Evolutionary conservation across 768 basidiomycete species (phyloP).

Genomic region (Collybia sp.): DNA sequence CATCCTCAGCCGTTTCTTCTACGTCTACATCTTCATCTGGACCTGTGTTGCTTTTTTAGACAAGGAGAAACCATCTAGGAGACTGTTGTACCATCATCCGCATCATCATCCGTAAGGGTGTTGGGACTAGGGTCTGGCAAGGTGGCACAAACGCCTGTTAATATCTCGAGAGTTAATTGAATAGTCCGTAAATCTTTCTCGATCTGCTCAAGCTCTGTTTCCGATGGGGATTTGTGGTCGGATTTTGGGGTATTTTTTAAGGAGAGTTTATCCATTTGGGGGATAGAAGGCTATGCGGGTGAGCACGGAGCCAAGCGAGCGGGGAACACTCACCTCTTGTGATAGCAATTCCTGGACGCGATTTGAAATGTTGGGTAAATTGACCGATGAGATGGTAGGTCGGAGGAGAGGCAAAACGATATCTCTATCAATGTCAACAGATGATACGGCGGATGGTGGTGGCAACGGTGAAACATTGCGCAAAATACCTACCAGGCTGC

Average conservation of each 20-base stretch:
- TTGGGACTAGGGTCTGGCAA: constrained; percentile 69
- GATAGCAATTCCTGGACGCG: constrained; percentile 47
- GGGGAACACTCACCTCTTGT: constrained; percentile 36
- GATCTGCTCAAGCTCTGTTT: constrained; percentile 67
- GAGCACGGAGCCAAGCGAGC: not conserved
- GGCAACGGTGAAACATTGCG: constrained; percentile 76
- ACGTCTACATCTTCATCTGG: constrained; percentile 30
- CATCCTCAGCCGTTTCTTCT: constrained; percentile 27
- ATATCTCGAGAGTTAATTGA: constrained; percentile 80
- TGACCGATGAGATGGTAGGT: constrained; percentile 58
- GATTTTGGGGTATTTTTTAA: constrained; percentile 65
- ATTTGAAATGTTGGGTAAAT: constrained; percentile 45
- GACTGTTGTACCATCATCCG: constrained; percentile 9
- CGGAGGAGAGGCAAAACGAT: constrained; percentile 67
- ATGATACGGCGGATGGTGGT: constrained; percentile 55
- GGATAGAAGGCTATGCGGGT: constrained; percentile 10
- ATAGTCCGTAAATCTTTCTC: constrained; percentile 71
- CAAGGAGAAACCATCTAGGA: too few relatives aligned
- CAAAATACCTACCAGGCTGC: constrained; percentile 51
- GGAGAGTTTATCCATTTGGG: constrained; percentile 50
- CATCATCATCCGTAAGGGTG: constrained; percentile 31
- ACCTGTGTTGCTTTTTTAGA: too few relatives aligned
- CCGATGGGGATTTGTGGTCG: constrained; percentile 69
- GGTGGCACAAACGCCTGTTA: constrained; percentile 85
- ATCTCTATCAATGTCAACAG: constrained; percentile 66